Conservation (phyloP, 306 rosid genomes). For the Alnus glutinosa region DNA sequence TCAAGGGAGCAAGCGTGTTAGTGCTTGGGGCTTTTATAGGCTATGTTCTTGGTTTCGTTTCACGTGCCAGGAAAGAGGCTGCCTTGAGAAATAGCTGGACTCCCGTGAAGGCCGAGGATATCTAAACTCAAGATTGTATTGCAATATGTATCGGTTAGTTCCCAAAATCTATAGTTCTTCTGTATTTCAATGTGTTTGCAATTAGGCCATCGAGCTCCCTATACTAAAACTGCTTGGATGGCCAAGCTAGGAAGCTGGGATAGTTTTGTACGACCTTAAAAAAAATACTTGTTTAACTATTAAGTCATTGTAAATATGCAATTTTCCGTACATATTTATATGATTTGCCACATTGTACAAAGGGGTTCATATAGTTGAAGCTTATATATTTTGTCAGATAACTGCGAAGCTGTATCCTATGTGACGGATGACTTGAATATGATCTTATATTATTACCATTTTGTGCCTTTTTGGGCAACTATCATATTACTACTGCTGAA, state of each 20-base stretch:
- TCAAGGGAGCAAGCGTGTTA: constrained; percentile 46
- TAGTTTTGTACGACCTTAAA: not conserved
- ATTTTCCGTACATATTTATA: constrained; percentile 7
- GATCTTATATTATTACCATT: not conserved
- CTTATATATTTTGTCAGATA: not conserved
- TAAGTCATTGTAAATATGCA: constrained; percentile 31
- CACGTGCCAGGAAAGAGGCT: constrained; percentile 52
- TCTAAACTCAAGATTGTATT: constrained; percentile 20
- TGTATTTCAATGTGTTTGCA: not conserved
- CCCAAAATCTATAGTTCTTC: not conserved
- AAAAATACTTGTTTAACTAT: not conserved
- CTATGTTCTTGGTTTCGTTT: constrained; percentile 62
- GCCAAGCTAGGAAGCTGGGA: constrained; percentile 8
- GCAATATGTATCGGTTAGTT: constrained; percentile 15
- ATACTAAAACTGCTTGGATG: not conserved
- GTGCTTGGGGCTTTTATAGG: constrained; percentile 74
- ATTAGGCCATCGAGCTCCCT: constrained; percentile 11
- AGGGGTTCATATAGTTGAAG: constrained; percentile 15
- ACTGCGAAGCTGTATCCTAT: not conserved
- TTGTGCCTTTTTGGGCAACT: not conserved
- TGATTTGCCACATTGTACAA: constrained; percentile 7
- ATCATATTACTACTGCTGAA: not conserved
- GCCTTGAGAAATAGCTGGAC: constrained; percentile 49
- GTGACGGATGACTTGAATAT: not conserved
- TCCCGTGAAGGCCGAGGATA: constrained; percentile 71